Base-by-base conservation (phyloP, 495 filamentous ascomycete species). In the Durotheca rogersii region DNA sequence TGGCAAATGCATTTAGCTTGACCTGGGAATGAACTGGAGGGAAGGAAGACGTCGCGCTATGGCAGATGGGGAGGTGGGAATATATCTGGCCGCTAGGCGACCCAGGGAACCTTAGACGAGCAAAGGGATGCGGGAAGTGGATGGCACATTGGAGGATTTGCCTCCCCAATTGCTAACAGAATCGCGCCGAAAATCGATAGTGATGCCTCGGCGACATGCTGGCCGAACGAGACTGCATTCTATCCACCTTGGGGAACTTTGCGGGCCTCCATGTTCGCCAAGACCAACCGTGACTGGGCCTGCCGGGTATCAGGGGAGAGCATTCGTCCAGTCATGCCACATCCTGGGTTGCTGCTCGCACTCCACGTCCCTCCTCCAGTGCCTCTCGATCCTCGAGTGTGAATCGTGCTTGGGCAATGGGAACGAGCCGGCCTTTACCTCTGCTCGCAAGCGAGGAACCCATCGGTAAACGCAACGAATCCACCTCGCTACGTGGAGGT, bases 181-280 rank as follows among this genome's bases (percentile, higher is more conserved):
- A 36, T 17, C 37, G 32, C 50, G 37, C 36, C 41, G 39, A 44
- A 51, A 52, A 44, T 38, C 43, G 38, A 49, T 33, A 43, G 43
- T 32, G 45, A 21, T 25, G 31, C 32, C 35, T 54, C 56, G 56
- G 50, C 50, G 50, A 51, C 46, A 54, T 35, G 41, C 41, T 59
- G 47, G 41, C 50, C 56, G 50, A 53, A 54, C 29, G 46, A 46
- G 50, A 50, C 36, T 54, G 23, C 41, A 46, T 46, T 47, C 50
- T 41, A 23, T n/a, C 45, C 35, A 39, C 21, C 41, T 53, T 41
- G 36, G 45, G 56, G 46, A 59, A 50, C 40, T 35, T 54, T 35
- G 56, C 45, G 56, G 50, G 35, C 27, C 56, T 46, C 56, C 46
- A 53, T 59, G 41, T 41, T 42, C 38, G 56, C 50, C 56, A 59